These are phyloP conservation scores for Fusarium luffae DNA, from an alignment of 2,329 filamentous ascomycete species.

Conservation along the genomic window DNA sequence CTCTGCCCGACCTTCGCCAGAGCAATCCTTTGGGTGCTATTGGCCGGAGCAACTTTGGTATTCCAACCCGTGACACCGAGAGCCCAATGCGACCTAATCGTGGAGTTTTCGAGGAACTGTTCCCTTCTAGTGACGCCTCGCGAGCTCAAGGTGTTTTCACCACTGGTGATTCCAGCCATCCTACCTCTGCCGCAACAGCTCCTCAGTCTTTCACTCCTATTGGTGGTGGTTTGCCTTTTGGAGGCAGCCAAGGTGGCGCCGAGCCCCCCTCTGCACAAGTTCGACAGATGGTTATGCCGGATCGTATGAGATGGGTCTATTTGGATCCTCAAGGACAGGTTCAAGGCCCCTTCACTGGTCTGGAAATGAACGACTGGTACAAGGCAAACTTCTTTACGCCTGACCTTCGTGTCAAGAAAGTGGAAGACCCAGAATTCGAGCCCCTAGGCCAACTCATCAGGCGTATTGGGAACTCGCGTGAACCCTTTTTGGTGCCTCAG, in stretches of 20 bases:
- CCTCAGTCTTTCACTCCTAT: constrained; percentile 53
- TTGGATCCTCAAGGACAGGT: constrained; percentile 91
- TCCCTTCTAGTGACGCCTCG: constrained; percentile 53
- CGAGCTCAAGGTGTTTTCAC: constrained; percentile 53
- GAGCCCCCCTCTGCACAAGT: constrained; percentile 74
- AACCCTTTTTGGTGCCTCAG: constrained; percentile 97
- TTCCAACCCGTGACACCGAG: constrained; percentile 66
- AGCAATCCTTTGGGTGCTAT: constrained; percentile 73
- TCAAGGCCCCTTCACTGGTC: constrained; percentile 93
- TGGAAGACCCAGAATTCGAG: constrained; percentile 94
- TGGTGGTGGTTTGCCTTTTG: constrained; percentile 50
- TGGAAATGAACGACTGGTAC: constrained; percentile 99
- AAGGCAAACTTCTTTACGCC: constrained; percentile 98
- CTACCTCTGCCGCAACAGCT: constrained; percentile 48
- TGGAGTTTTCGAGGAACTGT: constrained; percentile 67
- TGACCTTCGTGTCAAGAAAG: constrained; percentile 92
- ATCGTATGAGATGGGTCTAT: constrained; percentile 98
- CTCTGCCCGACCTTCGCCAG: constrained; percentile 69
- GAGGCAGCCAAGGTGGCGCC: constrained; percentile 50
- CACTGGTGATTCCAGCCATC: constrained; percentile 52
- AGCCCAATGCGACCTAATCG: constrained; percentile 68
- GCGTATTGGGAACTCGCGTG: constrained; percentile 94
- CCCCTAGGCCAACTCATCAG: constrained; percentile 93
- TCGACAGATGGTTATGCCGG: constrained; percentile 98
- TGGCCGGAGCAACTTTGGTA: constrained; percentile 68